Base-by-base conservation (phyloP, 441 rosid species). In the Gossypium gossypioides region DNA sequence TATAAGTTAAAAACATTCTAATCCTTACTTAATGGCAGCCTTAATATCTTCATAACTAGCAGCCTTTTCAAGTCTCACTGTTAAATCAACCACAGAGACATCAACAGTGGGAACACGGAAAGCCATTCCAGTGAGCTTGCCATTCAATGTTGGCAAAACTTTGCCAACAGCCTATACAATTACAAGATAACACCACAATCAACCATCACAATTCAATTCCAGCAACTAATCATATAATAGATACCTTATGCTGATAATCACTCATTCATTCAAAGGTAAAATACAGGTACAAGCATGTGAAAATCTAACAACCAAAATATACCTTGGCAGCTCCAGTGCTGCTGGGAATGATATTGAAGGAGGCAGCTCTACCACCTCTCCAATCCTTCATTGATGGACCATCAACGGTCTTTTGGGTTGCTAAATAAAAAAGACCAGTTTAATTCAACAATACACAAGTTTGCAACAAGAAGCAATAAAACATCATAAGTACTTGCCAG, bases 301-400 rank as follows among this genome's bases (percentile, higher is more conserved):
- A 52, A 32, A 42, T 46, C 5, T 48, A 46, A 40, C 0, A 21
- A 18, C 27, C 58, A 27, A 24, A 15, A 62, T 32, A 48, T 74
- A 86, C 92, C 97, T 91, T 89, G 52, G 97, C 98, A 52, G 97
- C 98, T 65, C 96, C 94, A 40, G 90, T 85, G 73, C 91, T 90
- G 82, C 87, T 85, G 51, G 92, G 92, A 73, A 89, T 92, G 76
- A 92, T 93, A 79, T 89, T 91, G 84, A 88, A 93, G 27, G 98
- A 93, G 77, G 98, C 97, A 78, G 97, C 98, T 80, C 98, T 91
- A 68, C 97, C 96, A 83, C 97, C 93, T 85, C 96, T 87, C 93
- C 97, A 91, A 77, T 93, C 98, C 85, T 91, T 93, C 91, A 84
- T 87, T 54, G 96, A 91, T 70, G 94, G 91, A 48, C 91, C 93